Evolutionary conservation across 2,329 filamentous ascomycete genomes (phyloP), one percentile per base, ranked within the genome.

Genomic region (Cordyceps militaris): DNA sequence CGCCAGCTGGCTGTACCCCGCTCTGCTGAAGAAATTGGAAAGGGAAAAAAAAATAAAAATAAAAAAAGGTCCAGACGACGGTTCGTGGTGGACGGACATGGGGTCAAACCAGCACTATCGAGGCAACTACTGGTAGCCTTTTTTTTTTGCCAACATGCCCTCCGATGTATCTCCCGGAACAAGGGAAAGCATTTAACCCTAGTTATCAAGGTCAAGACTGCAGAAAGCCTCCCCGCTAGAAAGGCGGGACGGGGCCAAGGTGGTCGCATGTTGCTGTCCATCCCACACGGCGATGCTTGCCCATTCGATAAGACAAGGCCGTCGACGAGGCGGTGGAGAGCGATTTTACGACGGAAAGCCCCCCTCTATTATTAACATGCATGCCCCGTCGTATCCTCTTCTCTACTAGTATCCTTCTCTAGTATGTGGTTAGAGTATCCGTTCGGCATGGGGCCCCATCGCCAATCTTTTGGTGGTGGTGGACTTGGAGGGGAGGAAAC

Each of bases 381-480:
- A n/a, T n/a, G n/a, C 47, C 47, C 49, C 49, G 49, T 42, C 34
- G 23, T 40, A 38, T 28, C 23, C 23, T 51, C n/a, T n/a, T n/a
- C n/a, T n/a, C n/a, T n/a, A n/a, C n/a, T n/a, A n/a, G n/a, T n/a
- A n/a, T n/a, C n/a, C n/a, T n/a, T n/a, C n/a, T n/a, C n/a, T n/a
- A n/a, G n/a, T n/a, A n/a, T n/a, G n/a, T n/a, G n/a, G n/a, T n/a
- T n/a, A n/a, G n/a, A n/a, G 23, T 40, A 38, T 28, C 23, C 23
- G 14, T 38, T 8, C 34, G 14, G 14, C 34, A 6, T 2, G 10
- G n/a, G 19, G 32, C 51, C 30, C 52, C 52, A 47, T 47, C 42
- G 40, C 40, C 28, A 34, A 55, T 55, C 52, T 55, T 38, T n/a
- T n/a, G n/a, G n/a, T 42, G 38, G n/a, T 36, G 19, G 32, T 36